Base-by-base conservation (phyloP, 2,329 filamentous ascomycete genomes). In the Fusarium pseudocircinatum region DNA sequence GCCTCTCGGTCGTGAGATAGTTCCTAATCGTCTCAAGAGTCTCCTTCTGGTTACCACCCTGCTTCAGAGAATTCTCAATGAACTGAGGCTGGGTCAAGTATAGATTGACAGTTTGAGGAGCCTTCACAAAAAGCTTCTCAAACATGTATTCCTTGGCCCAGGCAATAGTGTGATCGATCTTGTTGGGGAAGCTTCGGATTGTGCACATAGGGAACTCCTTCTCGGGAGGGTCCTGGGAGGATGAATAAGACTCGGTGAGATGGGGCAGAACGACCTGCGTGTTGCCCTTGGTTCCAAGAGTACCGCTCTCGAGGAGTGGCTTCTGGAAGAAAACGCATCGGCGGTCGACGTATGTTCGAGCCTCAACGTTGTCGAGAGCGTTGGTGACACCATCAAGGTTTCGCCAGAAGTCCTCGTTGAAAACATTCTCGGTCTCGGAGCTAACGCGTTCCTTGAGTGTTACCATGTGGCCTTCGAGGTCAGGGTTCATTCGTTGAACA, bases 121-220 rank as follows among this genome's bases (percentile, higher is more conserved):
- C 95, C 77, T 96, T 96, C 77, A 97, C 95, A 78, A 98, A 99
- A 76, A 92, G 94, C 34, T 92, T 92, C 84, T 98, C 95, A 84
- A 99, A 99, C 74, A 97, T 89, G 78, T 85, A 84, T 82, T 98
- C 96, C 78, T 97, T 94, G 43, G 95, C 92, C 96, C 96, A 99
- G 6, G 96, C 96, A 81, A 99, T 99, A 2, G 96, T 98, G 83
- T 99, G 96, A 84, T 99, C 95, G 78, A 99, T 99, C 79, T 93
- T 93, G 87, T 99, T 99, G 67, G 96, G 96, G 87, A 99, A 99
- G 83, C 95, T 98, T 80, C 94, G 91, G 70, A 99, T 88, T 10
- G 96, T 98, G 83, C 96, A 99, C 95, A 98, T 98, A 2, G 96
- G 96, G 88, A 99, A 98, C 2, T 96, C 97, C 85, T 98, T 95